Conservation (phyloP, 2,329 filamentous ascomycete genomes). For the Xylariaceae sp. region DNA sequence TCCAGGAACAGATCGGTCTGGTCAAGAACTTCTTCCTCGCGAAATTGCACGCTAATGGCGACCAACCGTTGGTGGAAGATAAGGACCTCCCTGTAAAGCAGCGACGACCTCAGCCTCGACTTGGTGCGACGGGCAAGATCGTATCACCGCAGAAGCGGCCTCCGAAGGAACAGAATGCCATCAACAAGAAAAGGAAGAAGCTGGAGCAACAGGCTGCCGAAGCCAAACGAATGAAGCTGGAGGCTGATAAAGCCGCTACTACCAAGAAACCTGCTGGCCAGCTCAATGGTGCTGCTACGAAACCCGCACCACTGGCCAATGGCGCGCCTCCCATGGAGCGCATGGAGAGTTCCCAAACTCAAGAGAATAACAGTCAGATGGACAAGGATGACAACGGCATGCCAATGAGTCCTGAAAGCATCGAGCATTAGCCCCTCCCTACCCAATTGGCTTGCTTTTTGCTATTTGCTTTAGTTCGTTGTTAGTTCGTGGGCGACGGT, state of each 20-base stretch:
- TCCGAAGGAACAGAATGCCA: conserved; percentile 72
- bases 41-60: conserved; percentile 78
- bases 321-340: conserved; percentile 50
- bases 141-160: conserved; percentile 78
- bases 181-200: conserved; percentile 86
- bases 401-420: conserved; percentile 74
- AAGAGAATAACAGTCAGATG: conserved; percentile 56
- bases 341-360: conserved; percentile 52
- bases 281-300: conserved; percentile 32
- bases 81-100: conserved; percentile 93
- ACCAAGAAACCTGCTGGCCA: conserved; percentile 48
- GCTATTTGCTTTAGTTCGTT: not conserved
- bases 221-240: conserved; percentile 35
- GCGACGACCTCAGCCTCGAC: conserved; percentile 62
- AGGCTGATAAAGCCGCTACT: conserved; percentile 36
- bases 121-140: conserved; percentile 75
- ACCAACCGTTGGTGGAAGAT: conserved; percentile 83
- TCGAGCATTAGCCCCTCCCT: conserved; percentile 41
- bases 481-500: not conserved
- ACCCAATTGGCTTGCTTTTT: not conserved
- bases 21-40: conserved; percentile 87
- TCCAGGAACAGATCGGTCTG: conserved; percentile 76
- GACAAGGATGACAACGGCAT: conserved; percentile 69
- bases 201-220: conserved; percentile 55
- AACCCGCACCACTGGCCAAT: conserved; percentile 35